Evolutionary conservation across 2,329 filamentous ascomycete species (phyloP), one percentile per base, ranked within the genome.

Genomic region (Onygenales sp.): DNA sequence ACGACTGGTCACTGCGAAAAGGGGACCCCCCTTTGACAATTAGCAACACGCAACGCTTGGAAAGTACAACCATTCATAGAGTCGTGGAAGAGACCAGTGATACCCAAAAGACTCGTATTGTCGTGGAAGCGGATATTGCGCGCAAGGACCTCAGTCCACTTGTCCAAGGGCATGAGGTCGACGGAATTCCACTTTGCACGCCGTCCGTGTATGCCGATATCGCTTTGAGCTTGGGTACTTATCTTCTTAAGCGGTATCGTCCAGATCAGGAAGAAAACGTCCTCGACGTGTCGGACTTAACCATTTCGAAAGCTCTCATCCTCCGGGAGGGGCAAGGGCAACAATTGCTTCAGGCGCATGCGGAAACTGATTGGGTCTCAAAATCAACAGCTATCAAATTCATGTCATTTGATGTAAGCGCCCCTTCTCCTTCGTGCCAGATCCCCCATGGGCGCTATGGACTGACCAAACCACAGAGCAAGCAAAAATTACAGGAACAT

Each of bases 141-240:
- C 54, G 57, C 4, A 36, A 53, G 7, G 58, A 59, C 44, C 52
- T 65, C 2, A 50, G 51, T 21, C 51, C 52, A 4, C 49, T 60
- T 7, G 57, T 62, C 2, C 54, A 57, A 43, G 63, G 62, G 5
- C 63, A 65, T 45, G 51, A 54, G 10, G 59, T 65, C 5, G 55
- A 65, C 51, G 60, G 61, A 17, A 57, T 59, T 21, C 55, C 61
- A 1, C 54, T 65, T 2, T 64, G 61, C 43, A 58, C 62, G 7
- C 54, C 59, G 5, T 60, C 57, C 0, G 51, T 63, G 5, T 64
- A 62, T 55, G 62, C 62, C 9, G 62, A 64, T 43, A 64, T 64
- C 43, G 62, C 62, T 2, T 42, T 64, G 14, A 59, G 55, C 14
- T 17, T 58, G 42, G 59, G 47, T 39, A 58, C 42, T 21, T 60